Evolutionary conservation across 2,329 filamentous ascomycete genomes (phyloP), one percentile per base, ranked within the genome.

Genomic region (Penicillium griseofulvum): DNA sequence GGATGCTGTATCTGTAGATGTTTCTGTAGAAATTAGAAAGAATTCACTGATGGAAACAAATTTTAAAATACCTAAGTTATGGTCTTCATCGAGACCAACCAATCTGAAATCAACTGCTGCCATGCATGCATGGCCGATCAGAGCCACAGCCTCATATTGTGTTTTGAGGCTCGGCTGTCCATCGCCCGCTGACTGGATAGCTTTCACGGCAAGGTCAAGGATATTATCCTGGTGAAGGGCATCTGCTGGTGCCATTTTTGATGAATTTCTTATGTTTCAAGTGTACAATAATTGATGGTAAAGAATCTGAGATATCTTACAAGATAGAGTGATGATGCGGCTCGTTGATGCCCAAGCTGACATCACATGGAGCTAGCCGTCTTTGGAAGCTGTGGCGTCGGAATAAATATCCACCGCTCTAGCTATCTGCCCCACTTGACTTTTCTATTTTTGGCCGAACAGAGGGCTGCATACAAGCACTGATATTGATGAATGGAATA

Each of bases 81-180:
- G 85, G 50, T 93, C 90, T 73, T 97, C 91, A 45, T 87, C 83
- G n/a, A 96, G 86, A 2, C 92, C 92, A 17, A 91, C 75, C 3
- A 97, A 80, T 50, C 87, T 83, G 71, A 97, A 97, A 60, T 86
- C 89, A 2, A 93, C 84, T 9, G 87, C 86, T 24, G 84, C 72
- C 86, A 97, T 89, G 66, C 87, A 91, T 4, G 90, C 88, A 73
- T 99, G 93, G 19, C 87, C 80, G 59, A 95, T 87, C 24, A 97
- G 82, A 16, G 90, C 91, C 57, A 97, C 79, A 45, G 88, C 90
- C 76, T 97, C 92, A 71, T 88, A 90, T 0, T 88, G 57, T 58
- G 72, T 73, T 47, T 74, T 73, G 57, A 80, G 63, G 46, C 57
- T 68, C 24, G 59, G 61, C 44, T 67, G 64, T 24, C 56, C 58